Base-by-base conservation (phyloP, 352 stramenopile genomes). In the Globisporangium splendens region DNA sequence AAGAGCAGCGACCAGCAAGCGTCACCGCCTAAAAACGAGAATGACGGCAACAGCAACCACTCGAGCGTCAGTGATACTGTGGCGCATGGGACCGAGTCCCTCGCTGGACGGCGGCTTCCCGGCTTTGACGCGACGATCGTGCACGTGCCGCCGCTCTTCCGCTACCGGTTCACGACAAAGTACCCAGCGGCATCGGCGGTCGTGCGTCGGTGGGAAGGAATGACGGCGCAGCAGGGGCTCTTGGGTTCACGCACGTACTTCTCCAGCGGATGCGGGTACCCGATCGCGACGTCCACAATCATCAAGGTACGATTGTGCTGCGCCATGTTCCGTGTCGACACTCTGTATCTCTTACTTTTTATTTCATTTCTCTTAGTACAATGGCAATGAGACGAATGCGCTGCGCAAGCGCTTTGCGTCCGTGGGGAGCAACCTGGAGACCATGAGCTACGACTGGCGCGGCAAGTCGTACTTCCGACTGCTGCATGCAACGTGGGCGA, bases 391-490 rank as follows among this genome's bases (percentile, higher is more conserved):
- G 56, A 87, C 68, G 28, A 66, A 66, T 6, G 59, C 75, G 33
- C 55, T 69, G n/a, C 71, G 77, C 18, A 82, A 85, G 47, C 63
- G 82, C 0, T 77, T 89, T 35, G 66, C 76, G n/a, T 91, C 80
- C 8, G 61, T 87, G 28, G 70, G 72, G 5, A 35, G 28, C 28
- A 71, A 69, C 51, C 50, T 86, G 22, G 78, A 88, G 46, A 70
- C 75, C 8, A 77, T 64, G 44, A 72, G 74, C 50, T 93, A 95
- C 65, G 83, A 93, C 66, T 95, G 86, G 86, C 70, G 83, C 22
- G 86, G 86, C 35, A 95, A 89, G 52, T 91, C 83, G 46, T 95
- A 95, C 69, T 95, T 88, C 58, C 86, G 81, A 3, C 63, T 93
- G 46, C 70, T 95, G 31, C 86, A 95, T 58, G 65, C 86, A 20